These are phyloP conservation scores for Iberis amara DNA, from an alignment of 441 rosid species.

Conservation along the genomic window DNA sequence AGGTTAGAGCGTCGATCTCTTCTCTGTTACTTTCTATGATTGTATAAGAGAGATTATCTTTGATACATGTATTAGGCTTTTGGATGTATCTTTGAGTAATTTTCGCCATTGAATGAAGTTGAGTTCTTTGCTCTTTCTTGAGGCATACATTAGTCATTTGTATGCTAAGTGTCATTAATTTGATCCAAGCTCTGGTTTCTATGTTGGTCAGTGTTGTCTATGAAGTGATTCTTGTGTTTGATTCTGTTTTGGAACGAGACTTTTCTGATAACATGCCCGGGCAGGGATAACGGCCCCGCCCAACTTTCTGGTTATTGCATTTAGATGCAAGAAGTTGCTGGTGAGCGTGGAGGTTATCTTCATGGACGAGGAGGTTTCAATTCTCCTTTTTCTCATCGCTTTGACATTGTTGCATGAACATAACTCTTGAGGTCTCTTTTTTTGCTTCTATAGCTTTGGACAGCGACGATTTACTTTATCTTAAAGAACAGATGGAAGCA, in stretches of 20 bases:
- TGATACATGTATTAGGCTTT: neutral
- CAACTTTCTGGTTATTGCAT: conserved; percentile 48
- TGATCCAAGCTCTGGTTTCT: neutral
- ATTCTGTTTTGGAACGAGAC: conserved; percentile 11
- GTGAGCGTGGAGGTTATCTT: conserved; percentile 98
- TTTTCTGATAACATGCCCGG: conserved; percentile 98
- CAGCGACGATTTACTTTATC: conserved; percentile 93
- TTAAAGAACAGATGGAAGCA: conserved; percentile 98
- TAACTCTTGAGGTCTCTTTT: conserved; percentile 30
- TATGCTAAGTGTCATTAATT: neutral
- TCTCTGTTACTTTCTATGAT: conserved; percentile 6
- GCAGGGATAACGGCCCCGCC: conserved; percentile 85
- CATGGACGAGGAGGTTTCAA: conserved; percentile 91
- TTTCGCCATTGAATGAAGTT: neutral
- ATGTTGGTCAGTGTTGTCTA: conserved; percentile 8
- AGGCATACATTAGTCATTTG: too few species aligned
- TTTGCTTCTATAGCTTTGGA: conserved; percentile 77
- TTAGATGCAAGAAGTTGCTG: conserved; percentile 99
- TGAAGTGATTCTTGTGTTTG: conserved; percentile 15
- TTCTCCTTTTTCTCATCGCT: neutral
- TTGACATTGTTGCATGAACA: conserved; percentile 1
- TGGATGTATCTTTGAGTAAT: neutral
- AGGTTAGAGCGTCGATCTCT: conserved; percentile 71
- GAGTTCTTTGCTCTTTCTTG: conserved; percentile 8
- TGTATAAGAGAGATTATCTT: neutral